Base-by-base conservation (phyloP, 2,329 filamentous ascomycete genomes). In the Aspergillus versicolor region DNA sequence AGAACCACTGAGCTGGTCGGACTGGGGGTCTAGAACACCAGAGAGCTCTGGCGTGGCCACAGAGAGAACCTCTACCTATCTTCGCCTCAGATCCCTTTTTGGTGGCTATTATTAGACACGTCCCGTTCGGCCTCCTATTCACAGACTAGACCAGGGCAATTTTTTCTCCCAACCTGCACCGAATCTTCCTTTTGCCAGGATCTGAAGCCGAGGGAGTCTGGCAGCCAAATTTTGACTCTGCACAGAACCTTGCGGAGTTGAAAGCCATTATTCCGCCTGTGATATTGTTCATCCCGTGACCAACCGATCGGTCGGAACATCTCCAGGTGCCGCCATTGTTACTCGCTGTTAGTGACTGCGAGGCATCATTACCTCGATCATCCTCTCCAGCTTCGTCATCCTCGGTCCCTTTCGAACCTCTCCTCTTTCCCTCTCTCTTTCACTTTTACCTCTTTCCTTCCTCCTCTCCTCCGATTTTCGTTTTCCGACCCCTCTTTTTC, bases 401-500 rank as follows among this genome's bases (percentile, higher is more conserved):
- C 44, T 43, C 44, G 44, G 63, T 58, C 59, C 58, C 56, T 53
- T 47, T 41, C 13, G 34, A 53, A 53, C n/a, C 27, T 30, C 8
- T 30, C 17, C n/a, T 40, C 27, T 48, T 58, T 62, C 61, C 34
- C 15, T 37, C 34, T 8, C 61, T 60, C 61, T 57, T 61, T 57
- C 59, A 61, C 58, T 58, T 54, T 61, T 65, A 61, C 58, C 58
- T 61, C 63, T 59, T 59, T 64, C 64, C 62, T 61, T 63, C 62
- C 61, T 68, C 65, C 68, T 65, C 48, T 56, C 58, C 43, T 17
- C 15, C 12, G 13, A 65, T 60, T 62, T 62, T 57, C 53, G 27
- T 43, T 47, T 46, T 9, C 49, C 46, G 21, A 45, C n/a, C 37
- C 42, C 54, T 61, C 61, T 48, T 60, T 60, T 64, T 52, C 53